phyloP scores from a whole-genome alignment of 345 rosid genomes.

The Stellera chamaejasme region DNA sequence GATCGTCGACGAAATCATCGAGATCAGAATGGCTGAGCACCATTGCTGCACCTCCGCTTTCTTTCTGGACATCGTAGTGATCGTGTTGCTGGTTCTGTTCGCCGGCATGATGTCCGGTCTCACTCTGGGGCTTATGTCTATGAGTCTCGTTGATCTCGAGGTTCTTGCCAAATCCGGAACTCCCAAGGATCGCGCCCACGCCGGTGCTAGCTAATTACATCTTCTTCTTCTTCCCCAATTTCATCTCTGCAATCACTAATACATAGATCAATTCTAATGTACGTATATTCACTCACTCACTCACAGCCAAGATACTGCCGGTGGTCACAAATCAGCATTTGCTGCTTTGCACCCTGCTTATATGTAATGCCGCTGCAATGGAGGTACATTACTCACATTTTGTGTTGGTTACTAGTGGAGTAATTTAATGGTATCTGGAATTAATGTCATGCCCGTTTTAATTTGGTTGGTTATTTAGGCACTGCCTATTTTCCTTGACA shows the following conservation, averaged over 20 bases:
- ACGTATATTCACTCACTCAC: not conserved
- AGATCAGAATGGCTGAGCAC: constrained; percentile 31
- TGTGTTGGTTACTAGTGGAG: not conserved
- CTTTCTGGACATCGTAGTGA: constrained; percentile 22
- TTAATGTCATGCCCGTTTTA: not conserved
- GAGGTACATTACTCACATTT: constrained; percentile 49
- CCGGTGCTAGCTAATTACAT: too few species aligned
- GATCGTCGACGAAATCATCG: not conserved
- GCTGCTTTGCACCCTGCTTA: constrained; percentile 79
- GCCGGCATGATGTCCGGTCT: constrained; percentile 70
- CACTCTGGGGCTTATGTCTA: constrained; percentile 58
- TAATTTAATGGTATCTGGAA: not conserved
- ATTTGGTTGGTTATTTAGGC: constrained; percentile 44
- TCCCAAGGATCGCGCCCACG: constrained; percentile 36
- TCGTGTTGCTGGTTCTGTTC: constrained; percentile 31
- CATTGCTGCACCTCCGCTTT: constrained; percentile 38
- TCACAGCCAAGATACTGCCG: constrained; percentile 80
- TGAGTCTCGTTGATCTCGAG: constrained; percentile 61
- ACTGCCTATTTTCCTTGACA: constrained; percentile 91
- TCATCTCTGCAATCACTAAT: too few species aligned
- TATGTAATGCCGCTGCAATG: constrained; percentile 98
- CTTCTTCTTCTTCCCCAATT: not conserved
- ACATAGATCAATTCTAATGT: not conserved
- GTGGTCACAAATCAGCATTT: constrained; percentile 93
- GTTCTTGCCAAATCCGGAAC: constrained; percentile 55